Evolutionary conservation across 495 filamentous ascomycete species (phyloP), one percentile per base, ranked within the genome.

Genomic region (Talaromyces nanjingensis): DNA sequence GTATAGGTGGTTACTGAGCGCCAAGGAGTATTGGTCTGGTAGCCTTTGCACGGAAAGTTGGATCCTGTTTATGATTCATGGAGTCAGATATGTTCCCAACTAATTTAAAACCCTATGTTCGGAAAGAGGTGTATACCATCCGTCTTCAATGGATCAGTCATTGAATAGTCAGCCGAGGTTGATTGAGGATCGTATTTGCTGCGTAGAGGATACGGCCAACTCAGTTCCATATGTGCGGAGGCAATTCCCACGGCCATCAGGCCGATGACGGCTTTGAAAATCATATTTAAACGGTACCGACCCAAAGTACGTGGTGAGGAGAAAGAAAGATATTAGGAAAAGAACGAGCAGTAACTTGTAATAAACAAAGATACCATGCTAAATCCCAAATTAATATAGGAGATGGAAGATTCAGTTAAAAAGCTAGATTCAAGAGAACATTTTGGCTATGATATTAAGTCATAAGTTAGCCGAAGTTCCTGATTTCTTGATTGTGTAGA

Each of bases 1-100:
- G 66, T 58, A 22, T 64, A 68, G 24, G 42, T 49, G 7, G 62
- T 31, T 3, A 62, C 64, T 42, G 64, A 25, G 58, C 63, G 64
- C 65, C 63, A 64, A 62, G 63, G 37, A 65, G 70, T 65, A 67
- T 70, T 25, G 27, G 62, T 49, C 18, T 66, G 81, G 69, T 89
- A 85, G 31, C 66, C 66, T 70, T 91, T 87, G 81, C 91, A 93
- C 0, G 91, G 90, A 68, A 81, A 94, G 73, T 92, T 79, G 37
- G 63, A 69, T 4, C 86, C 86, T 67, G 61, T 6, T 16, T 7
- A 8, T 49, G 16, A 47, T 53, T 59, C n/a, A 11, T 25, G 31
- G 18, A 11, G 14, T 59, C 8, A 31, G n/a, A 27, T 31, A 33
- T 27, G 6, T 57, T 16, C 5, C 25, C n/a, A 45, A 45, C n/a